Base-by-base conservation (phyloP, 139 green algal species). In the Chlamydomonas eustigma region DNA sequence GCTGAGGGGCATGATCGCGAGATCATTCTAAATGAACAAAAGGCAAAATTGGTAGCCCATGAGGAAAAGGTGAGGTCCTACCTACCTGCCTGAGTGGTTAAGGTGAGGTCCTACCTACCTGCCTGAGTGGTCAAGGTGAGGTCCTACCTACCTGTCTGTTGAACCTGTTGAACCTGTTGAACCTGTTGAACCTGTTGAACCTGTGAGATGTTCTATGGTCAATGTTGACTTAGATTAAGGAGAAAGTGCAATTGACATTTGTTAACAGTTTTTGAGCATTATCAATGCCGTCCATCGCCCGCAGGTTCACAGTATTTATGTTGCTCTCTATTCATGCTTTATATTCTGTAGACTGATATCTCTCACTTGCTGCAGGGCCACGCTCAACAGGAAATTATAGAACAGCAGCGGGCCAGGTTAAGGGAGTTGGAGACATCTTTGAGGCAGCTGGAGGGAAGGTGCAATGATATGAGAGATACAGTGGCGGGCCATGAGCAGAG, bases 51-150 rank as follows among this genome's bases (percentile, higher is more conserved):
- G 65, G 34, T 58, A 4, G 86, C 83, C n/a, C 64, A 85, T n/a
- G 82, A 94, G n/a, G 88, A 94, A 51, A 93, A 95, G 89, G 87
- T 93, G 51, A 68, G 52, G 22, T 58, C 44, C 44, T 58, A 12
- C 44, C 44, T 58, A 12, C 44, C 44, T 58, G 12, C 12, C 18
- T 58, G 12, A 58, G 12, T 58, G 44, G 12, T 58, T 12, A 58
- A n/a, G n/a, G n/a, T 58, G 12, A 28, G 12, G 12, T 18, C 44
- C 44, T 58, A 28, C 39, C 22, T 75, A 52, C 18, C 31, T 28
- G 6, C 28, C 28, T 31, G 6, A 70, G 30, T n/a, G n/a, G n/a
- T 70, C 63, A 70, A 37, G 30, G 63, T 22, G 12, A 28, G 32
- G 30, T 22, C n/a, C 28, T 37, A 37, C 28, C 25, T 70, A 8